Conservation (phyloP, 2,329 filamentous ascomycete species). For the Ophiostoma piceae region DNA sequence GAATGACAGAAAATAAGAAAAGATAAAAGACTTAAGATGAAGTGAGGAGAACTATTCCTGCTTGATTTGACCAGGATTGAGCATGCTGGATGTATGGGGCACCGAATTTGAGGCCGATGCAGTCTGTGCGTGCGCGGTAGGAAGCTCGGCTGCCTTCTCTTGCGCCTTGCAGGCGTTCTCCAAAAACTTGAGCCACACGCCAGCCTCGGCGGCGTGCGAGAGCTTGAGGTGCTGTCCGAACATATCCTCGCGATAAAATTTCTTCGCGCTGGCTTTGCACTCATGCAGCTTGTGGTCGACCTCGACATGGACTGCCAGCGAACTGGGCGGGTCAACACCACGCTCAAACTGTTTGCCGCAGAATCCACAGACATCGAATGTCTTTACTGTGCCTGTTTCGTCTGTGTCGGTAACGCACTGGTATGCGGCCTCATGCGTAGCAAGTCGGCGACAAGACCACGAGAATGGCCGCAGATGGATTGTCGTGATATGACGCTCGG, state of each 20-base stretch:
- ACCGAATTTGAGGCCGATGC: neutral
- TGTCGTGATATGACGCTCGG: constrained; percentile 28
- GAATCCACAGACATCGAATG: constrained; percentile 26
- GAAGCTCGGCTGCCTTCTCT: constrained; percentile 22
- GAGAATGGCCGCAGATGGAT: constrained; percentile 28
- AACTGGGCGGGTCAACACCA: neutral
- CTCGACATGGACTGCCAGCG: constrained; percentile 22
- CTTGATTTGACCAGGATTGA: neutral
- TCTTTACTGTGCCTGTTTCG: constrained; percentile 7
- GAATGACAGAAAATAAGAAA: neutral
- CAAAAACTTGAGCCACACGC: constrained; percentile 28
- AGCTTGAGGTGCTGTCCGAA: constrained; percentile 29
- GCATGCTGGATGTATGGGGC: neutral
- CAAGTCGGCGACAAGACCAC: constrained; percentile 27
- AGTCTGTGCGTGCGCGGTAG: neutral
- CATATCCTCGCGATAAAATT: constrained; percentile 29
- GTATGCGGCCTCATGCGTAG: constrained; percentile 23
- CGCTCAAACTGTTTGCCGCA: constrained; percentile 26
- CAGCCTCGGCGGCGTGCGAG: constrained; percentile 27
- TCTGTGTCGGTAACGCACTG: constrained; percentile 24
- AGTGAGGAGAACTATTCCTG: neutral
- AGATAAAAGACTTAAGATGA: neutral
- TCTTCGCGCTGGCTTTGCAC: constrained; percentile 27
- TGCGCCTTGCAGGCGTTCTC: constrained; percentile 27
- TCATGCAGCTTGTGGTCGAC: constrained; percentile 27